phyloP scores from a whole-genome alignment of 768 basidiomycete species.

The Podaxis sp. region DNA sequence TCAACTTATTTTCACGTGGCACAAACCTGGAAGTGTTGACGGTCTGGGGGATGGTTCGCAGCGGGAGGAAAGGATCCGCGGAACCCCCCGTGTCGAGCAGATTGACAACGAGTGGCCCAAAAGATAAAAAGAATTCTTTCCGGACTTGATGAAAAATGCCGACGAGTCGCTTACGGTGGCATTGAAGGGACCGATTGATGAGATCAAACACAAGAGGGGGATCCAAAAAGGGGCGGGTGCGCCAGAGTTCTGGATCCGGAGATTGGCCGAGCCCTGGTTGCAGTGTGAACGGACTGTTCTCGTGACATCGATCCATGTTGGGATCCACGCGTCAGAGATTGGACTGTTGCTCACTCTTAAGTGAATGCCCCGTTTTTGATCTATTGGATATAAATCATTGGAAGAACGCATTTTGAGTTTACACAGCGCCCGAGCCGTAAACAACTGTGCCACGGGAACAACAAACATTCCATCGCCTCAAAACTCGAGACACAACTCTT shows the following conservation, averaged over 20 bases:
- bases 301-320: constrained; percentile 38
- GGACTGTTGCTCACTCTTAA: constrained; percentile 14
- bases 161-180: constrained; percentile 26
- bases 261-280: constrained; percentile 38
- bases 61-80: constrained; percentile 29
- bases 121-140: constrained; percentile 21
- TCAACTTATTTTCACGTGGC: constrained; percentile 27
- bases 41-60: constrained; percentile 3
- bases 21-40: constrained; percentile 10
- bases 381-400: constrained; percentile 36
- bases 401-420: constrained; percentile 32
- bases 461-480: constrained; percentile 39
- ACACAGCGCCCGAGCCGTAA: constrained; percentile 39
- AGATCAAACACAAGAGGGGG: constrained; percentile 32
- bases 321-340: constrained; percentile 16
- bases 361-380: constrained; percentile 14
- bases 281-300: constrained; percentile 34
- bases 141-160: constrained; percentile 34
- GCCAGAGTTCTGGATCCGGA: constrained; percentile 43
- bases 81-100: constrained; percentile 11
- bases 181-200: constrained; percentile 30
- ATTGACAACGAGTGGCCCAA: not conserved
- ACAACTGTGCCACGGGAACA: constrained; percentile 41
- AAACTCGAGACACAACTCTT: constrained; percentile 30
- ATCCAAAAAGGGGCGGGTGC: constrained; percentile 21